Percentiles rank a stretch among this genome's conserved stretches.
Conservation (phyloP, 768 basidiomycete genomes). For the Polyporus arcularius region DNA sequence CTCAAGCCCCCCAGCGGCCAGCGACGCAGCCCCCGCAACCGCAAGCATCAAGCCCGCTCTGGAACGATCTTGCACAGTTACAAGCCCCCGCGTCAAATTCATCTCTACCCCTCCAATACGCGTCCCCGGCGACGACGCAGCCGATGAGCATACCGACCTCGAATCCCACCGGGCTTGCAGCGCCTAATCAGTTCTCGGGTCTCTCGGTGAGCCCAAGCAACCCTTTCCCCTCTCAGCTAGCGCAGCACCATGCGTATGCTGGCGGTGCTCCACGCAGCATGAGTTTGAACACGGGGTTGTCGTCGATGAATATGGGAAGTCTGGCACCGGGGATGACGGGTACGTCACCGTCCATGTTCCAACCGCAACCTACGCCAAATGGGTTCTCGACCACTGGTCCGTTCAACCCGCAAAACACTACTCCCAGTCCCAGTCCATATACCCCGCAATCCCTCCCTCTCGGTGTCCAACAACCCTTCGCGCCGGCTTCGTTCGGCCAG, state of each 20-base stretch:
- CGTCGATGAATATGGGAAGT: constrained; percentile 1
- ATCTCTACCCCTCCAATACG: constrained; percentile 28
- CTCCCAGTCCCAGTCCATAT: constrained; percentile 24
- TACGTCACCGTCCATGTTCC: constrained; percentile 17
- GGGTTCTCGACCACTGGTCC: not conserved
- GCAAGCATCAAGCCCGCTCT: constrained; percentile 16
- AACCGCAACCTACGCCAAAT: constrained; percentile 5
- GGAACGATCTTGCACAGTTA: constrained; percentile 28
- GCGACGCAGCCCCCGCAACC: not conserved
- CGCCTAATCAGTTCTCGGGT: constrained; percentile 21
- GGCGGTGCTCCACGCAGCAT: constrained; percentile 21
- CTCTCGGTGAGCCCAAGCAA: constrained; percentile 24
- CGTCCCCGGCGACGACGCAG: constrained; percentile 14
- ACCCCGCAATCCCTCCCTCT: constrained; percentile 15
- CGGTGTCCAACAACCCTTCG: constrained; percentile 11
- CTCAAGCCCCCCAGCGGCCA: constrained; percentile 7
- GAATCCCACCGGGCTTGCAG: constrained; percentile 2
- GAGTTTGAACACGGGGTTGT: constrained; percentile 24
- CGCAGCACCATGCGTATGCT: constrained; percentile 15
- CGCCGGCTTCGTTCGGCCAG: constrained; percentile 18
- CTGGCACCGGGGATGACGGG: constrained; percentile 6
- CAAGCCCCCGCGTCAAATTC: constrained; percentile 24
- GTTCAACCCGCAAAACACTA: constrained; percentile 3
- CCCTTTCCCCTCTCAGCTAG: constrained; percentile 24
- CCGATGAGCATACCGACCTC: constrained; percentile 13